phyloP scores from a whole-genome alignment of 2,329 filamentous ascomycete species.

The Tothia fuscella region DNA sequence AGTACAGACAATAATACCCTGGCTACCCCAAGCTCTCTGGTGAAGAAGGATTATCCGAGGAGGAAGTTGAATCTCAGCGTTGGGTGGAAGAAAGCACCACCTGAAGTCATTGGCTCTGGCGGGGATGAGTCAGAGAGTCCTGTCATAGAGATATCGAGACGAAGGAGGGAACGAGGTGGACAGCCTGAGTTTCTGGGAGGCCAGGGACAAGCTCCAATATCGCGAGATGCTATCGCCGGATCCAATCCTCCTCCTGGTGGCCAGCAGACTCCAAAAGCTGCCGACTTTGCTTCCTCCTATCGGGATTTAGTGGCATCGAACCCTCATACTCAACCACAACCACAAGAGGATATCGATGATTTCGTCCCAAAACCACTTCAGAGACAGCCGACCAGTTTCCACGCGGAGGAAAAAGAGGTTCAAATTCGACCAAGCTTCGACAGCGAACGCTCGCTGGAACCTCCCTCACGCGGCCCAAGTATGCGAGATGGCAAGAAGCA shows the following conservation, averaged over 20 bases:
- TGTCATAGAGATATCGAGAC: slow-evolving; percentile 55
- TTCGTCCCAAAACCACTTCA: slow-evolving; percentile 44
- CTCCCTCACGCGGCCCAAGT: not conserved
- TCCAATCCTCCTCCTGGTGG: slow-evolving; percentile 20
- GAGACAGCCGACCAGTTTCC: slow-evolving; percentile 45
- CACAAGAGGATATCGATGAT: slow-evolving; percentile 22
- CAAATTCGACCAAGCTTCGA: slow-evolving; percentile 21
- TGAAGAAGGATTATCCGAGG: slow-evolving; percentile 8
- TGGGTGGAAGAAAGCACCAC: slow-evolving; percentile 57
- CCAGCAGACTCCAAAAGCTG: slow-evolving; percentile 16
- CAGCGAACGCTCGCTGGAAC: slow-evolving; percentile 4
- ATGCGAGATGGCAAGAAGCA: not conserved
- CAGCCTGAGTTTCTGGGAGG: slow-evolving; percentile 29
- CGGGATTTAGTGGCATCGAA: slow-evolving; percentile 8
- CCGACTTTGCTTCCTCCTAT: not conserved
- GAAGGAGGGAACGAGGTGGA: no score
- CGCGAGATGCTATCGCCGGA: slow-evolving; percentile 13
- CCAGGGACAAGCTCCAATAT: slow-evolving; percentile 14
- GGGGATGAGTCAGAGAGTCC: slow-evolving; percentile 74
- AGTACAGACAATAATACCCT: slow-evolving; percentile 24
- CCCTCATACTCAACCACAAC: not conserved
- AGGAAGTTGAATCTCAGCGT: slow-evolving; percentile 43
- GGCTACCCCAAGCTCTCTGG: slow-evolving; percentile 10
- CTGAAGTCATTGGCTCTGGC: slow-evolving; percentile 79
- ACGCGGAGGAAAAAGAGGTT: slow-evolving; percentile 21